Evolutionary conservation across 495 filamentous ascomycete species (phyloP).

Genomic region (Hypoxylon trugodes): DNA sequence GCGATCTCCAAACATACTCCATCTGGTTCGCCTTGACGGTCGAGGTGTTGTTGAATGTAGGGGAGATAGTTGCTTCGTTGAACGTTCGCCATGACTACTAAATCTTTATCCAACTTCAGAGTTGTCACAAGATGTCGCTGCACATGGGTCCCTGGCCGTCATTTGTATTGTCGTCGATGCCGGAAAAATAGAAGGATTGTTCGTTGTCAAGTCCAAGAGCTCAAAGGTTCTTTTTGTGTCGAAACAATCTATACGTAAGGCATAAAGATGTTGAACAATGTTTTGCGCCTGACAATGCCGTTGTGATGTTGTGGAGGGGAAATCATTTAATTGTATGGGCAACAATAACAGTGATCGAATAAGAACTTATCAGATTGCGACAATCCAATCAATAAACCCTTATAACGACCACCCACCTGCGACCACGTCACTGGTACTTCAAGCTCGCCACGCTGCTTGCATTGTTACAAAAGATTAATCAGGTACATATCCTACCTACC

Average conservation of each 20-base stretch:
- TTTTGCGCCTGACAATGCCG: constrained; percentile 24
- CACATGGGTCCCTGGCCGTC: neutral
- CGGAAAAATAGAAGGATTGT: neutral
- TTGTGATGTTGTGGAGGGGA: constrained; percentile 13
- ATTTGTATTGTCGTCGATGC: constrained; percentile 29
- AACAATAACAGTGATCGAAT: constrained; percentile 17
- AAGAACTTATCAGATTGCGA: constrained; percentile 1
- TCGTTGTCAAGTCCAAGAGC: neutral
- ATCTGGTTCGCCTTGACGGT: constrained; percentile 23
- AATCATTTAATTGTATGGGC: constrained; percentile 6
- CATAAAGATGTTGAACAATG: constrained; percentile 22
- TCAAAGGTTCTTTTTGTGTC: constrained; percentile 14
- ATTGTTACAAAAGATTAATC: constrained; percentile 1
- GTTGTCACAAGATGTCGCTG: constrained; percentile 1
- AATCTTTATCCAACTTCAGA: constrained; percentile 16
- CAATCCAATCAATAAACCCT: constrained; percentile 13
- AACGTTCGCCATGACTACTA: constrained; percentile 17
- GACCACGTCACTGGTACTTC: constrained; percentile 27
- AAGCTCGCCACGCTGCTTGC: constrained; percentile 19
- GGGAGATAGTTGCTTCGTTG: constrained; percentile 38
- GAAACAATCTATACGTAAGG: constrained; percentile 16
- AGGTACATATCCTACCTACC: too few species aligned
- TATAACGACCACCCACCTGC: constrained; percentile 10
- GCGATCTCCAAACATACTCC: constrained; percentile 15
- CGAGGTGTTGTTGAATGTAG: constrained; percentile 37